Conservation (phyloP, 2,329 filamentous ascomycete genomes). For the Alternaria arborescens region DNA sequence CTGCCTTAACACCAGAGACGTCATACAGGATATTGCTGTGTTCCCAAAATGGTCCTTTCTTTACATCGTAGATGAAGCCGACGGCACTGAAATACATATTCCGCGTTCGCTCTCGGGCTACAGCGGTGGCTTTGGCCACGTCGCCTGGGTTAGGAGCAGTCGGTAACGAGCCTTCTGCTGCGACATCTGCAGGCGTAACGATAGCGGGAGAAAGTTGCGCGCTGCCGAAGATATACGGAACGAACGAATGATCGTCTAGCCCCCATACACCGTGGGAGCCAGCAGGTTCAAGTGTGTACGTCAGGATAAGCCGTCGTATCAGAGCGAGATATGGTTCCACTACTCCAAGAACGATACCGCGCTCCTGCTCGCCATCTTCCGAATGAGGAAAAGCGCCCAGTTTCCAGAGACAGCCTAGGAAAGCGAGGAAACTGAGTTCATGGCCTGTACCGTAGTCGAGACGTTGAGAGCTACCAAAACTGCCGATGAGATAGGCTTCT, state of each 20-base stretch:
- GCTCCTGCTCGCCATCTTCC: constrained; percentile 67
- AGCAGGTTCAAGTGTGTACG: constrained; percentile 92
- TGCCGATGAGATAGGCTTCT: constrained; percentile 79
- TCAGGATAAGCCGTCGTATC: constrained; percentile 82
- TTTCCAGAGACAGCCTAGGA: constrained; percentile 90
- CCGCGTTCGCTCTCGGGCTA: constrained; percentile 52
- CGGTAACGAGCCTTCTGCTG: constrained; percentile 78
- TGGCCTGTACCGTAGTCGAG: constrained; percentile 97
- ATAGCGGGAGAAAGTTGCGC: constrained; percentile 87
- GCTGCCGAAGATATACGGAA: constrained; percentile 94
- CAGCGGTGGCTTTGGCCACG: constrained; percentile 60
- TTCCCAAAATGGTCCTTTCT: constrained; percentile 92
- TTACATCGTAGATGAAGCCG: constrained; percentile 97
- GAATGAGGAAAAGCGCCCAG: constrained; percentile 77
- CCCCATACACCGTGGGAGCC: constrained; percentile 98
- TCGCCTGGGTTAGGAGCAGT: constrained; percentile 73
- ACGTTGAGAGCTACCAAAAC: constrained; percentile 86
- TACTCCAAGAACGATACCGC: constrained; percentile 80
- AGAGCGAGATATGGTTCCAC: constrained; percentile 88
- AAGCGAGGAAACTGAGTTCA: constrained; percentile 93
- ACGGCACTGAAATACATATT: constrained; percentile 93
- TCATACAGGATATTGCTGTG: constrained; percentile 95
- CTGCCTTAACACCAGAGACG: constrained; percentile 83
- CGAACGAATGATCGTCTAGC: constrained; percentile 94
- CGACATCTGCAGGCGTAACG: constrained; percentile 62